Evolutionary conservation across 495 filamentous ascomycete species (phyloP).

Genomic region (Penicillium herquei): DNA sequence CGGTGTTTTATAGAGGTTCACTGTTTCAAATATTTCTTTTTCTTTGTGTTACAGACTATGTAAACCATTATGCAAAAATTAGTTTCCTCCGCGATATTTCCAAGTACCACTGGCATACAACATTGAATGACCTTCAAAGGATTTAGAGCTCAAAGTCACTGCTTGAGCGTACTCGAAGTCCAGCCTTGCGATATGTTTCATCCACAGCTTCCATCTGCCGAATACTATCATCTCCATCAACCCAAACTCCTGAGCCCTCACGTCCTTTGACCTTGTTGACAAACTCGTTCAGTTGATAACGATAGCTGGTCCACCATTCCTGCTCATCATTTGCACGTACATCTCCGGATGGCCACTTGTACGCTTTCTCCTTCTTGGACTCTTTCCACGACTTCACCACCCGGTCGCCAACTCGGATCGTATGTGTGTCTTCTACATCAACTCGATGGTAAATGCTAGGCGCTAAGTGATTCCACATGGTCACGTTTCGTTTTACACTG

Average conservation of each 20-base stretch:
- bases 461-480: conserved; percentile 38
- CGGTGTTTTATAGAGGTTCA: too few relatives aligned
- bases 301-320: conserved; percentile 50
- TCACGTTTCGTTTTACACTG: conserved; percentile 39
- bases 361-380: conserved; percentile 42
- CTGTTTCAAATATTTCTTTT: too few relatives aligned
- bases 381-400: conserved; percentile 44
- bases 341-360: conserved; percentile 45
- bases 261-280: conserved; percentile 51
- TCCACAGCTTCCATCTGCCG: conserved; percentile 54
- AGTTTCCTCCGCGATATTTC: too few relatives aligned
- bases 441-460: conserved; percentile 50
- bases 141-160: too few relatives aligned
- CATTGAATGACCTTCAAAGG: too few relatives aligned
- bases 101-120: too few relatives aligned
- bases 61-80: too few relatives aligned
- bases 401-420: conserved; percentile 28
- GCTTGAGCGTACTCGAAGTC: conserved; percentile 5
- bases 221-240: conserved; percentile 50
- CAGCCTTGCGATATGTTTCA: conserved; percentile 47
- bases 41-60: too few relatives aligned
- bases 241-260: conserved; percentile 43
- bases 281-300: conserved; percentile 56
- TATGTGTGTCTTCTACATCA: conserved; percentile 44
- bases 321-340: background rate